Base-by-base conservation (phyloP, 2,329 filamentous ascomycete species). In the Alternaria sp. region DNA sequence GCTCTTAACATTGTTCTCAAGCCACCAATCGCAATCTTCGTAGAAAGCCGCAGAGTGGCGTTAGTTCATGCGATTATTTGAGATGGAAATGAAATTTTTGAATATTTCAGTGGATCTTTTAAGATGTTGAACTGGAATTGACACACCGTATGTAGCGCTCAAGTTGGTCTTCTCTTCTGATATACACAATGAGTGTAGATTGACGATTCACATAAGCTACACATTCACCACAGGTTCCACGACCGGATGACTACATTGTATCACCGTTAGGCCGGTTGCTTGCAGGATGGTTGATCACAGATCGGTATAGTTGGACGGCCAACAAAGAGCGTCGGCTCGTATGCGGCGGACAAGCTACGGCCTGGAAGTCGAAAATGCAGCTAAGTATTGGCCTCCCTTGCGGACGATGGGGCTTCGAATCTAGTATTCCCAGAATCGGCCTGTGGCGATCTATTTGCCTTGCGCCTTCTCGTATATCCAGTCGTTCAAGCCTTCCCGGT, bases 391-490 rank as follows among this genome's bases (percentile, higher is more conserved):
- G 34, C 33, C 37, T 28, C 23, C 42, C 41, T 49, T 34, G 42
- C 33, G 46, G 31, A 21, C 14, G 13, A 14, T 21, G 21, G 21
- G 24, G 17, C n/a, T 36, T 29, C 36, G 24, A 26, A 26, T 37
- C 34, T 44, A 26, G 5, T 24, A 11, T 24, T 44, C 17, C 7
- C 42, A 46, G 44, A 8, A 31, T 50, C 44, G 24, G 11, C 7
- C 40, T 28, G 50, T 8, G 26, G 34, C 21, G 21, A 33, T 50
- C 60, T 70, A 73, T 61, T 72, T 70, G 58, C 50, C 57, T 71
- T 94, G 88, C 1, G 89, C 86, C 77, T 91, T 85, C 80, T 98
- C 93, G 78, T 94, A 95, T 63, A 99, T 88, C 95, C 95, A 99
- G 79, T 99, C 95, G 74, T 99, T 99, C 58, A 98, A 80, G 28